Base-by-base conservation (phyloP, 805 yeast genomes). In the Grigorovia humatica region DNA sequence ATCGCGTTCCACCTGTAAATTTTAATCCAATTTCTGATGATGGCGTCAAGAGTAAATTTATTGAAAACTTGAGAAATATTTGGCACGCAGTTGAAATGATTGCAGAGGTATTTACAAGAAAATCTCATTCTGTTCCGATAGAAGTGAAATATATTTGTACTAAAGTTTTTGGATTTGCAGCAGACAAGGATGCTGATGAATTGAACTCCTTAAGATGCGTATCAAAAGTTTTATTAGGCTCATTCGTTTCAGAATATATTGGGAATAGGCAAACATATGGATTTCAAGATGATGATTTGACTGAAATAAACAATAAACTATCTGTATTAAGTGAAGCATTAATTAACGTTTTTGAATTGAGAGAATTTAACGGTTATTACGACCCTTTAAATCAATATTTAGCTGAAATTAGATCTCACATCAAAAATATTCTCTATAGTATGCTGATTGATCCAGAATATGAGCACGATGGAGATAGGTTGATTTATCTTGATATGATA, bases 11-110 rank as follows among this genome's bases (percentile, higher is more conserved):
- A 2, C 65, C 72, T 19, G 62, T 75, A 3, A 63, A 80, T 4
- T 82, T 85, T 0, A 83, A 79, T 50, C 96, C 98, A 1, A 87
- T 91, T 55, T 84, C 83, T 56, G 90, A 87, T 57, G 77, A 81
- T 1, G 81, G 77, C n/a, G 88, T 91, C 0, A 77, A 93, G 38
- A 67, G 70, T 0, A 74, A 75, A 44, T 93, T 88, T 64, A 82
- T 93, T 38, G 67, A 74, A 40, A 90, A 93, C 58, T 70, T 93
- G 60, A 86, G 86, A 66, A 71, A 71, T 20, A 68, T 93, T 49
- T 78, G 98, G 65, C 95, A 86, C 55, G 73, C 76, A 45, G 72
- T 88, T 0, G 78, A 84, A 27, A 79, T 80, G 51, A 69, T 86
- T 9, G 72, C 88, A 58, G 77, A 77, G 18, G 60, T 77, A 0